phyloP scores from a whole-genome alignment of 2,329 filamentous ascomycete genomes.

The Fusarium liriodendri region DNA sequence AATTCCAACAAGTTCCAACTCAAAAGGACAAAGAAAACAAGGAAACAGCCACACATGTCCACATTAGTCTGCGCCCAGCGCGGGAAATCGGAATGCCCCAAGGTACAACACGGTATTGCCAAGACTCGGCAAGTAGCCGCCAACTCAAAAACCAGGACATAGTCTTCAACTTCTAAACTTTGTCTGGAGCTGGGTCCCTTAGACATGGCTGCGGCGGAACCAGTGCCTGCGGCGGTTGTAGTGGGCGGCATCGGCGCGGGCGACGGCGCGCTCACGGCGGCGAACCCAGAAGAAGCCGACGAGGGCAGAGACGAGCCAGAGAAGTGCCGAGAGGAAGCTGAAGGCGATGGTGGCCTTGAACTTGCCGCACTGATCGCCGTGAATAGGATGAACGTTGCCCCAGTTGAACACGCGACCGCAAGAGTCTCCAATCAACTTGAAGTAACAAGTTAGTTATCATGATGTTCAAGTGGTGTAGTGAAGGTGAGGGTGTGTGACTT shows the following conservation, averaged over 20 bases:
- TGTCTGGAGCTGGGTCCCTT: conserved; percentile 23
- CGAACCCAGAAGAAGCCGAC: conserved; percentile 67
- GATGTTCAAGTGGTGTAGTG: background rate
- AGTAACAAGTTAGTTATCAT: conserved; percentile 14
- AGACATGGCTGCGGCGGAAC: conserved; percentile 59
- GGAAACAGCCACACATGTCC: conserved; percentile 24
- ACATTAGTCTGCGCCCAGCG: conserved; percentile 21
- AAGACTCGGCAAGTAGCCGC: conserved; percentile 12
- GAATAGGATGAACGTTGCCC: conserved; percentile 60
- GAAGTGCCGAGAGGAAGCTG: conserved; percentile 75
- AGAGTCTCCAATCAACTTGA: conserved; percentile 55
- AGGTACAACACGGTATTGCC: conserved; percentile 16
- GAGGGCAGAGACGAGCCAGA: conserved; percentile 75
- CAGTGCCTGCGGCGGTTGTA: conserved; percentile 51
- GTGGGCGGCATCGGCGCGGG: conserved; percentile 44
- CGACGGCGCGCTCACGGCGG: conserved; percentile 51
- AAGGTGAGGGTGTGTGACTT: conserved; percentile 45
- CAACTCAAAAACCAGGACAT: background rate
- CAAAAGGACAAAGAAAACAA: conserved; percentile 22
- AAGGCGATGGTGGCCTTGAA: conserved; percentile 81
- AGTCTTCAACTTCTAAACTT: background rate
- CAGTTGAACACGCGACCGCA: conserved; percentile 72
- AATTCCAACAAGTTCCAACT: conserved; percentile 17
- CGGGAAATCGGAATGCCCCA: conserved; percentile 21
- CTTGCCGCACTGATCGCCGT: conserved; percentile 68